Evolutionary conservation across 2,329 filamentous ascomycete genomes (phyloP).

Genomic region (Cordyceps militaris): DNA sequence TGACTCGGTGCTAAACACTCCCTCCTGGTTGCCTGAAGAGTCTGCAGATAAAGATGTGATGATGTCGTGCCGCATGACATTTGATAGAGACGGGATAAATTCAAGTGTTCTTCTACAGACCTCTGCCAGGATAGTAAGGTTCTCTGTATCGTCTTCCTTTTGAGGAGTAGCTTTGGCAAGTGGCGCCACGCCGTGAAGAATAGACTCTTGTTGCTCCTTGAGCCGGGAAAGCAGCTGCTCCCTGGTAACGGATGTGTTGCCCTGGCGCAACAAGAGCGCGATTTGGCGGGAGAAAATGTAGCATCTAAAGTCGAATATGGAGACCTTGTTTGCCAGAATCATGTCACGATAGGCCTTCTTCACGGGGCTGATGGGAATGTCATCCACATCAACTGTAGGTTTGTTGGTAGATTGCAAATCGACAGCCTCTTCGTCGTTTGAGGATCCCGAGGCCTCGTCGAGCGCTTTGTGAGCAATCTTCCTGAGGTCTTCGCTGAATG

Average conservation of each 20-base stretch:
- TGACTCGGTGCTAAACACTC: constrained; percentile 29
- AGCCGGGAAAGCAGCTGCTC: constrained; percentile 57
- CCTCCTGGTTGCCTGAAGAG: constrained; percentile 29
- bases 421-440: constrained; percentile 37
- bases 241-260: constrained; percentile 60
- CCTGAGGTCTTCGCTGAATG: constrained; percentile 67
- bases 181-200: constrained; percentile 51
- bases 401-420: constrained; percentile 41
- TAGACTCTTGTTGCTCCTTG: constrained; percentile 53
- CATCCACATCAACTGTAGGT: constrained; percentile 38
- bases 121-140: constrained; percentile 74
- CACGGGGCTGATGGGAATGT: constrained; percentile 54
- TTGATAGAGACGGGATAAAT: constrained; percentile 75
- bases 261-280: constrained; percentile 70
- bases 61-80: constrained; percentile 74
- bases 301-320: constrained; percentile 87
- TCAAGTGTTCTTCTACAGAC: constrained; percentile 75
- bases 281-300: constrained; percentile 92
- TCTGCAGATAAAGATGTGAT: constrained; percentile 49
- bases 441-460: constrained; percentile 27
- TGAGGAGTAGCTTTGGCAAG: constrained; percentile 38
- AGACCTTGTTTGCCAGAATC: constrained; percentile 91
- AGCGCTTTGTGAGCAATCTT: constrained; percentile 48
- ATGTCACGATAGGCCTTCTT: constrained; percentile 84
- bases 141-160: constrained; percentile 57